Evolutionary conservation across 2,329 filamentous ascomycete species (phyloP), one percentile per base, ranked within the genome.

Genomic region (Claviceps digitariae): DNA sequence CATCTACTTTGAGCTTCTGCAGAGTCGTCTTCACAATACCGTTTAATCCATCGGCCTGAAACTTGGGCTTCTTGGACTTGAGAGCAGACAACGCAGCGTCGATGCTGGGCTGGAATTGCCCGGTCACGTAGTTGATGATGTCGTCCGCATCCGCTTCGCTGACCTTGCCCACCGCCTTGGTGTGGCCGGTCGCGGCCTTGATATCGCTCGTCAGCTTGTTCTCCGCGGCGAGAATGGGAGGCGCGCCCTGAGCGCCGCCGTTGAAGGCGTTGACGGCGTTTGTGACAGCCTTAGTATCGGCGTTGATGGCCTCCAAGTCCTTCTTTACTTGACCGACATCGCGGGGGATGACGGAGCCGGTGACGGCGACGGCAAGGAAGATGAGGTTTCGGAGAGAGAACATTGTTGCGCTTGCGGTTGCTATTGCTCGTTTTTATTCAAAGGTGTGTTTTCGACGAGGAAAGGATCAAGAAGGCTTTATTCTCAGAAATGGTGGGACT

Each of bases 361-460:
- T 44, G 36, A 48, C 51, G 38, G 51, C 46, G 23, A 53, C 51
- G 20, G 51, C 51, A 17, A 53, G 15, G 46, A 53, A 53, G 38
- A 53, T 36, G 27, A 53, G 51, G 27, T 53, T 53, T 27, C 46
- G 47, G 36, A 53, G 13, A 12, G 51, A 53, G 6, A 53, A 12
- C 51, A 53, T 53, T 23, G 5, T 20, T 41, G 48, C 17, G 17
- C 1, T 38, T 38, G 34, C 13, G 5, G 17, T 13, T 13, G 23
- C 4, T 13, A 2, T 50, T 17, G 23, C 29, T 46, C 4, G 7
- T 1, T 12, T 1, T 43, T 21, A n/a, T n/a, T n/a, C n/a, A n/a
- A 20, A 21, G 8, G 36, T 38, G 34, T 38, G 34, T 5, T 38
- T 17, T n/a, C n/a, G 36, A n/a, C n/a, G 6, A n/a, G 31, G 31